Evolutionary conservation across 2,329 filamentous ascomycete species (phyloP), one percentile per base, ranked within the genome.

Genomic region (Neospermospora avenae): DNA sequence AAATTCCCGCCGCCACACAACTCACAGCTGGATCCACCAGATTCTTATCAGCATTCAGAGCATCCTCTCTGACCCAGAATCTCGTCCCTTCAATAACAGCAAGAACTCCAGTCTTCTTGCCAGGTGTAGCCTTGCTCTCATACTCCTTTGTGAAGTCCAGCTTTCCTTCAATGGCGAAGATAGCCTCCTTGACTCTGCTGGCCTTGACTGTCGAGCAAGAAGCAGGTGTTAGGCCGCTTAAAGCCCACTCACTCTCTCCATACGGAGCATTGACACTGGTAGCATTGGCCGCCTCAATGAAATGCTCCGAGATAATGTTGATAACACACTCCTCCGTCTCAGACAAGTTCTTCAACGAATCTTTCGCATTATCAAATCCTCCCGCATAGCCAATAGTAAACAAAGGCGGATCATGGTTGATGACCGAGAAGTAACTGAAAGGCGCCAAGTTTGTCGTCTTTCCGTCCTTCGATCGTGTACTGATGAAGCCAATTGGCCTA

Each of bases 61-160:
- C 92, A 76, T 97, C 93, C 72, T 96, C 91, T 56, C 93, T 78
- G 1, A 87, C 91, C 91, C 93, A 97, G 72, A 97, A 96, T 28
- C 87, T 81, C 35, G 89, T 86, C 0, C 91, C 93, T 76, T 97
- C 91, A 13, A 97, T 79, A 35, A 96, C 82, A 1, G 84, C 88
- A 64, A 96, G 71, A 3, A 88, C 87, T 0, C 88, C 85, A 0
- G 88, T 88, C 78, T 86, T 92, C 76, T 87, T 88, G 2, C 90
- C 91, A 0, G 88, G 87, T 2, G 77, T 85, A 0, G 80, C 80
- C 55, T 81, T 81, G 73, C 87, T 90, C 74, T 93, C 87, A 76
- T 91, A 96, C 75, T 96, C 91, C 69, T 77, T 86, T 76, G 74
- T 79, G 78, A 86, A 85, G 63, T 93, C 83, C 48, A 97, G 74